A percentile compares a stretch with the other conserved stretches of the same genome.
phyloP scores from a whole-genome alignment of 2,329 filamentous ascomycete genomes.

The Malbranchea zuffiana region DNA sequence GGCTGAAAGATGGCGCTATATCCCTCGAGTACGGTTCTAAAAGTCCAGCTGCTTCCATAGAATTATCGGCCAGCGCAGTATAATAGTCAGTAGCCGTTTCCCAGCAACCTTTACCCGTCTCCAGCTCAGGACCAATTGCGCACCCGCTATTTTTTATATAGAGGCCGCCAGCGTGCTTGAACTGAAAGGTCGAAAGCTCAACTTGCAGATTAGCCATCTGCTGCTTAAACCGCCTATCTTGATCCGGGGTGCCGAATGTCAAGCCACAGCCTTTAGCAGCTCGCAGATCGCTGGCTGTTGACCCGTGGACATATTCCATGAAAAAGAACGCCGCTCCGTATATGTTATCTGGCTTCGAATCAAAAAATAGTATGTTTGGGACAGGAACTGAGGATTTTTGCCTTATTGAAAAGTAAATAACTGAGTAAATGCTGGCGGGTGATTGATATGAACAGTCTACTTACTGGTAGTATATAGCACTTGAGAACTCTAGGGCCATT shows the following conservation, averaged over 20 bases:
- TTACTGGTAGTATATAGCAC: too few species aligned
- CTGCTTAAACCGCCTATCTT: constrained; percentile 5
- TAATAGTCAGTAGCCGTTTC: constrained; percentile 5
- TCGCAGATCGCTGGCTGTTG: constrained; percentile 1
- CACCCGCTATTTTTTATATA: constrained; percentile 1
- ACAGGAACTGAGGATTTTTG: constrained; percentile 6
- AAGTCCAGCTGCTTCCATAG: constrained; percentile 1
- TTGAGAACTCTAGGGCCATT: too few species aligned
- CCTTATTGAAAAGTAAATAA: not conserved
- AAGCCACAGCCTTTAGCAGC: not conserved
- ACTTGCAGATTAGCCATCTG: constrained; percentile 9
- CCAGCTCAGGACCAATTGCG: constrained; percentile 3
- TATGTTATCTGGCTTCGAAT: constrained; percentile 3
- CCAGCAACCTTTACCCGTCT: constrained; percentile 6
- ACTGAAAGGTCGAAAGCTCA: constrained; percentile 8
- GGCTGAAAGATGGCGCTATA: constrained; percentile 2
- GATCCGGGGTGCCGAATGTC: not conserved
- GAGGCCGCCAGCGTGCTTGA: constrained; percentile 5
- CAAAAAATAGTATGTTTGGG: constrained; percentile 5
- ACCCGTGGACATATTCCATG: constrained; percentile 11
- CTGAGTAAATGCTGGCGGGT: too few species aligned
- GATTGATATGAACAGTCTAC: too few species aligned
- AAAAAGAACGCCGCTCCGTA: constrained; percentile 7
- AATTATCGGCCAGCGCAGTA: constrained; percentile 2
- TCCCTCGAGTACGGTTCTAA: not conserved